A percentile compares a stretch with the other conserved stretches of the same genome.
Evolutionary conservation across 2,329 filamentous ascomycete species (phyloP).

Genomic region (Diaporthe ilicicola): DNA sequence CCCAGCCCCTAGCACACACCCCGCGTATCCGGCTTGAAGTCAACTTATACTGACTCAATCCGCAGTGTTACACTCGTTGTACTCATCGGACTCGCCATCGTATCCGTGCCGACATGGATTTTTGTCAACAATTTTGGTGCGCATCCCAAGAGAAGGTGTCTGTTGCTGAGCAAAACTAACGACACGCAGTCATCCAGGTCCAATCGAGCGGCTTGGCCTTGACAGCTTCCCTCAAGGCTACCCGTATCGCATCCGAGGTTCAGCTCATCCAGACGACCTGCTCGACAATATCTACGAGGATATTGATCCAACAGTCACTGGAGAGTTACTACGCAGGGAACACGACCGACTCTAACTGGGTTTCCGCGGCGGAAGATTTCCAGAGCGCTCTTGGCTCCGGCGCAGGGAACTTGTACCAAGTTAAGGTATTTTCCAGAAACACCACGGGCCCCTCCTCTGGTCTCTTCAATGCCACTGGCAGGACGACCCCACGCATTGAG

Average conservation of each 20-base stretch:
- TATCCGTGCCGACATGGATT: conserved; percentile 79
- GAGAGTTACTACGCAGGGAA: conserved; percentile 64
- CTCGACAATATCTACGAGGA: conserved; percentile 73
- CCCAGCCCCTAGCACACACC: background rate
- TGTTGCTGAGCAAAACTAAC: background rate
- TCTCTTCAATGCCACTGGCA: conserved; percentile 71
- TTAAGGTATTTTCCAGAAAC: conserved; percentile 76
- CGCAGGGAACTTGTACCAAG: conserved; percentile 69
- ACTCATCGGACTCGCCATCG: conserved; percentile 77
- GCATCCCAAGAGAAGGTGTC: background rate
- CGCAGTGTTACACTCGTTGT: conserved; percentile 73
- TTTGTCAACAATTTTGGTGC: conserved; percentile 60
- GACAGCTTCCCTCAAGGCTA: conserved; percentile 86
- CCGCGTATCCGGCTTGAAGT: background rate
- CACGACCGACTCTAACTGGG: conserved; percentile 67
- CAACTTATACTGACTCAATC: background rate
- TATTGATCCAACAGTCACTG: conserved; percentile 66
- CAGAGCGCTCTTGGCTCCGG: conserved; percentile 73
- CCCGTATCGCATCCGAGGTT: conserved; percentile 81
- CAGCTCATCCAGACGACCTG: conserved; percentile 80
- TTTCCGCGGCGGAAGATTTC: conserved; percentile 68
- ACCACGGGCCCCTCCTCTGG: conserved; percentile 63
- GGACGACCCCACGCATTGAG: conserved; percentile 56
- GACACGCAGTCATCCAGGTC: conserved; percentile 51
- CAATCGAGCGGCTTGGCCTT: conserved; percentile 72